Evolutionary conservation across 148 eudicot species (phyloP).

Genomic region (Heliosperma pusillum): DNA sequence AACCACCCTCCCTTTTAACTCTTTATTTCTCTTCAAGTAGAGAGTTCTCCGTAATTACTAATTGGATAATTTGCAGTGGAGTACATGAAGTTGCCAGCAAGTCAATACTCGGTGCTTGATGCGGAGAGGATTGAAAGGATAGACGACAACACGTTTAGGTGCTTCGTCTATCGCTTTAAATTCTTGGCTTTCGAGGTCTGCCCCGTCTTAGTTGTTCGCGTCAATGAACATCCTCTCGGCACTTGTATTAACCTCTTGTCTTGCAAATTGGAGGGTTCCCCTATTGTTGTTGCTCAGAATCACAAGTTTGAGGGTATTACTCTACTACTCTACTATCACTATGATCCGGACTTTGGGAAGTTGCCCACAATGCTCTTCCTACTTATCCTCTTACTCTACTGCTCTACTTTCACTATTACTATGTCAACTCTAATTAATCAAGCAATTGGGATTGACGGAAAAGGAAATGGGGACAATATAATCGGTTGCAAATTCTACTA

Average conservation of each 20-base stretch:
- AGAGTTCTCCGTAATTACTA: background rate
- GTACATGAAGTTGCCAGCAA: slow-evolving; percentile 92
- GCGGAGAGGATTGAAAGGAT: slow-evolving; percentile 89
- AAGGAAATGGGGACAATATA: no score
- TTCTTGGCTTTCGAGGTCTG: slow-evolving; percentile 86
- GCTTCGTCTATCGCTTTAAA: slow-evolving; percentile 75
- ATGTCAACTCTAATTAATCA: no score
- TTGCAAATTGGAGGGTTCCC: slow-evolving; percentile 92
- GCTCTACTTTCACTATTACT: no score
- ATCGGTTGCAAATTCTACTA: no score
- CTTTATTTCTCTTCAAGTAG: background rate
- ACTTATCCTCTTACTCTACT: no score
- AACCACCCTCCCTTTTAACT: slow-evolving; percentile 2
- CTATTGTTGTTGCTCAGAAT: slow-evolving; percentile 84
- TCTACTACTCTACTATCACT: no score
- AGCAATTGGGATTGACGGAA: no score
- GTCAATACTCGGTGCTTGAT: slow-evolving; percentile 92
- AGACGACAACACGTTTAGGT: slow-evolving; percentile 75
- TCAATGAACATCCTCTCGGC: slow-evolving; percentile 70
- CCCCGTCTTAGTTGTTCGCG: slow-evolving; percentile 81
- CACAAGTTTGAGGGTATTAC: slow-evolving; percentile 69
- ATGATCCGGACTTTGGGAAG: no score
- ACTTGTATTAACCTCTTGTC: slow-evolving; percentile 77
- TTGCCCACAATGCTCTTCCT: no score
- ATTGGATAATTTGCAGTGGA: slow-evolving; percentile 40